These are phyloP conservation scores for Blastomyces emzantsi DNA, from an alignment of 2,329 filamentous ascomycete genomes.

Conservation along the genomic window DNA sequence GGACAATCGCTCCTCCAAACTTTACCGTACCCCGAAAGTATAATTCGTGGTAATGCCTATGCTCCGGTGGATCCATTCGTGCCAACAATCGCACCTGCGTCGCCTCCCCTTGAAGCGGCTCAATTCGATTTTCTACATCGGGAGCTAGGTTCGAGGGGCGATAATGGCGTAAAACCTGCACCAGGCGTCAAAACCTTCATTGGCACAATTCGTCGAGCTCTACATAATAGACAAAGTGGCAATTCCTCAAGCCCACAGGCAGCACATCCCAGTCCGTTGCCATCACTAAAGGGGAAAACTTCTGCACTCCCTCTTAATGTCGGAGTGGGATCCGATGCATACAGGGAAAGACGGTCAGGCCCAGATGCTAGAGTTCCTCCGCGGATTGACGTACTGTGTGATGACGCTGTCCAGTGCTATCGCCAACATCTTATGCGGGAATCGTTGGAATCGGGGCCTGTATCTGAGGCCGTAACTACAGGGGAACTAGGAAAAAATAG, in stretches of 20 bases:
- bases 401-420: conserved; percentile 68
- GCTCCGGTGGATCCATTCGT: conserved; percentile 77
- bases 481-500: conserved; percentile 6
- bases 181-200: conserved; percentile 80
- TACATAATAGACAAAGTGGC: conserved; percentile 52
- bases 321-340: conserved; percentile 37
- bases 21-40: conserved; percentile 64
- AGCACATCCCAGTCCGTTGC: conserved; percentile 27
- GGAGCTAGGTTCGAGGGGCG: conserved; percentile 8
- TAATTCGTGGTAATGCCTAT: conserved; percentile 78
- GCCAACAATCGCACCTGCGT: conserved; percentile 51
- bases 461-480: conserved; percentile 13
- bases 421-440: conserved; percentile 64
- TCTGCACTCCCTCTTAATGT: conserved; percentile 38
- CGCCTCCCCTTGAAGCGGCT: conserved; percentile 31
- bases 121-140: conserved; percentile 18
- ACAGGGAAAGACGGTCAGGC: conserved; percentile 33
- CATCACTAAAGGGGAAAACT: conserved; percentile 31
- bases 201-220: conserved; percentile 71
- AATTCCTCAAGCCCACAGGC: conserved; percentile 26
- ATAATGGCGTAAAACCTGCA: conserved; percentile 21
- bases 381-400: conserved; percentile 74
- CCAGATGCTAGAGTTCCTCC: conserved; percentile 42
- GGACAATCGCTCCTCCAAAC: conserved; percentile 46
- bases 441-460: conserved; percentile 26